Base-by-base conservation (phyloP, 2,329 filamentous ascomycete genomes). In the Zymoseptoria pseudotritici region DNA sequence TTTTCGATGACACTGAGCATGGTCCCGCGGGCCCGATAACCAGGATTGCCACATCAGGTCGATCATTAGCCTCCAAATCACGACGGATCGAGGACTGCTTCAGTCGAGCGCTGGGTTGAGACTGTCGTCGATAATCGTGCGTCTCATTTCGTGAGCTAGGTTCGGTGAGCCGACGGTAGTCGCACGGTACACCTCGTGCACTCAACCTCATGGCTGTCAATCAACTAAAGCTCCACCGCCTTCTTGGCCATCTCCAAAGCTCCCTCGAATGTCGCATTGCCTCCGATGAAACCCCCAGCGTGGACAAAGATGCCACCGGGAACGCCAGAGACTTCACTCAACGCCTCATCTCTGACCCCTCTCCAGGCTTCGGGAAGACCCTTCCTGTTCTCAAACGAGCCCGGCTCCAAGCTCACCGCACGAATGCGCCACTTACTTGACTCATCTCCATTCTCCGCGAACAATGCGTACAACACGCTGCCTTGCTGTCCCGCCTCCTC, bases 251-350 rank as follows among this genome's bases (percentile, higher is more conserved):
- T 96, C 60, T 86, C 85, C 73, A 90, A 83, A 24, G 86, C 92
- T 29, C 94, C 94, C 63, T 96, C 90, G 70, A 89, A 94, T 0
- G 89, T 95, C 81, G 89, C 88, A 77, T 97, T 95, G 2, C 94
- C 94, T 19, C 94, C 94, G 71, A 97, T 97, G 77, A 99, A 99
- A 26, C 94, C 94, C 57, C 88, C 87, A 3, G 92, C 92, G 73
- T 99, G 94, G 29, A 97, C 89, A 73, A 99, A 99, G 26, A 99
- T 87, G 63, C 90, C 87, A 6, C 92, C 90, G 4, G 80, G 78
- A 26, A 91, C 80, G 42, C 86, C 86, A 22, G 83, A 78, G 17
- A 91, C 81, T 67, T 83, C 82, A 74, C 93, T 90, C 57, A 99
- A 80, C 75, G 92, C 86, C 67, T 88, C 86, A 72, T 97, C 94